Conservation (phyloP, 2,329 filamentous ascomycete genomes). For the Aspergillus sp. region DNA sequence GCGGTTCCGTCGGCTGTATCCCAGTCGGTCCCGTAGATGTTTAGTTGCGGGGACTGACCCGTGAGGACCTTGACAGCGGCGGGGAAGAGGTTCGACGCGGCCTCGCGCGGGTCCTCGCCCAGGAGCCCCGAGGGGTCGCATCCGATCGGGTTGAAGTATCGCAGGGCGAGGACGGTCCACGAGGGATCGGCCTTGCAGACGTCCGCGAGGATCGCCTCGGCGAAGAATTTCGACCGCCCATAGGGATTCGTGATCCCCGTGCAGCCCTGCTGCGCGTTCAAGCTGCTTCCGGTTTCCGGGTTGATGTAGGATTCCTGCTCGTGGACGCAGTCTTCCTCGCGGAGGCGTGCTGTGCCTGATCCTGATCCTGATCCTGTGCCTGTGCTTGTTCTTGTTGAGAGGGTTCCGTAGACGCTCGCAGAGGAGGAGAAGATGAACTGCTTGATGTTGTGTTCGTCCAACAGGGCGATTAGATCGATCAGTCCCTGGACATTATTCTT, state of each 20-base stretch:
- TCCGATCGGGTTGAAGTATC: conserved; percentile 71
- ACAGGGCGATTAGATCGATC: conserved; percentile 61
- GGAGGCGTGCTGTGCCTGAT: conserved; percentile 41
- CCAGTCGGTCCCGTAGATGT: conserved; percentile 67
- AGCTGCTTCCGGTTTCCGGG: conserved; percentile 38
- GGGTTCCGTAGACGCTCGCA: conserved; percentile 66
- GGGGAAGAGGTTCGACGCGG: conserved; percentile 66
- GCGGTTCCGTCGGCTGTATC: conserved; percentile 67
- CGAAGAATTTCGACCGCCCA: conserved; percentile 68
- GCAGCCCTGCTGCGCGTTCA: conserved; percentile 50
- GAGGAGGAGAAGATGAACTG: conserved; percentile 70
- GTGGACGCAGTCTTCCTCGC: conserved; percentile 60
- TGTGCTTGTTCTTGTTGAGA: conserved; percentile 41
- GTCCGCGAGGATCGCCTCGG: conserved; percentile 67
- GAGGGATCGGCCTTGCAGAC: conserved; percentile 61
- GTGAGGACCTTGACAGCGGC: conserved; percentile 65
- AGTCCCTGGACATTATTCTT: conserved; percentile 68
- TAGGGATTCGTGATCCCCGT: conserved; percentile 68
- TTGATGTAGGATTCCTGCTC: conserved; percentile 50
- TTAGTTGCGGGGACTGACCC: conserved; percentile 55
- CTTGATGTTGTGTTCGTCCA: conserved; percentile 64
- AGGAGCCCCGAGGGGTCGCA: conserved; percentile 67
- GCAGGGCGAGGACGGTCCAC: conserved; percentile 65
- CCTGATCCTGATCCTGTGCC: conserved; percentile 14
- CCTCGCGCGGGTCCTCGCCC: conserved; percentile 66